A percentile compares a stretch with the other conserved stretches of the same genome.
Evolutionary conservation across 2,329 filamentous ascomycete species (phyloP).

Genomic region (Sclerotinia glacialis): DNA sequence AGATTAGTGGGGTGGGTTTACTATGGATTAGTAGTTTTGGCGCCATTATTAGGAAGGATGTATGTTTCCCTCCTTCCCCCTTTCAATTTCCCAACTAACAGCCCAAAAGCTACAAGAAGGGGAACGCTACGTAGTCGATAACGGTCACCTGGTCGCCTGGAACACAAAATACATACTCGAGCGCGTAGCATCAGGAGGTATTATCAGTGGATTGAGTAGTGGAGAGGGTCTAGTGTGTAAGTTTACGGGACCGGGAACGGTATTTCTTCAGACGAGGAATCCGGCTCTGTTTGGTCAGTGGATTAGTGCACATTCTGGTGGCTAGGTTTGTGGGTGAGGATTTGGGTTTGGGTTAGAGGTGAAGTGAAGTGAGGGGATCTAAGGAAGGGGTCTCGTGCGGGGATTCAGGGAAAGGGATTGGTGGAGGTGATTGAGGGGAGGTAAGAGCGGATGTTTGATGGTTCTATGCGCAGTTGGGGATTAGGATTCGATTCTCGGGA

Average conservation of each 20-base stretch:
- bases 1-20: slow-evolving; percentile 75
- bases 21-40: slow-evolving; percentile 92
- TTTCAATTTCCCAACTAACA: neutral
- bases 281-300: slow-evolving; percentile 45
- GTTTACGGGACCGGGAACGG: slow-evolving; percentile 85
- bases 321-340: neutral
- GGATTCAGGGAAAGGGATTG: too few species aligned
- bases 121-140: slow-evolving; percentile 90
- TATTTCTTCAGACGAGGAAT: slow-evolving; percentile 92
- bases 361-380: too few species aligned
- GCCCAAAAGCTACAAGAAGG: slow-evolving; percentile 46
- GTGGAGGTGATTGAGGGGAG: neutral
- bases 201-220: slow-evolving; percentile 81
- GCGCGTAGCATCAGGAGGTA: slow-evolving; percentile 82
- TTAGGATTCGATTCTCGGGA: too few species aligned
- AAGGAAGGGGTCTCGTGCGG: too few species aligned
- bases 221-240: slow-evolving; percentile 92
- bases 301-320: slow-evolving; percentile 16
- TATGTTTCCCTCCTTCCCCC: slow-evolving; percentile 47
- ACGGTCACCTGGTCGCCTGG: slow-evolving; percentile 93
- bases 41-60: slow-evolving; percentile 91
- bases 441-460: neutral
- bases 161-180: slow-evolving; percentile 93
- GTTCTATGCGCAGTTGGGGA: neutral
- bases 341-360: neutral